Conservation (phyloP, 2,329 filamentous ascomycete genomes). For the Fusarium setosum region DNA sequence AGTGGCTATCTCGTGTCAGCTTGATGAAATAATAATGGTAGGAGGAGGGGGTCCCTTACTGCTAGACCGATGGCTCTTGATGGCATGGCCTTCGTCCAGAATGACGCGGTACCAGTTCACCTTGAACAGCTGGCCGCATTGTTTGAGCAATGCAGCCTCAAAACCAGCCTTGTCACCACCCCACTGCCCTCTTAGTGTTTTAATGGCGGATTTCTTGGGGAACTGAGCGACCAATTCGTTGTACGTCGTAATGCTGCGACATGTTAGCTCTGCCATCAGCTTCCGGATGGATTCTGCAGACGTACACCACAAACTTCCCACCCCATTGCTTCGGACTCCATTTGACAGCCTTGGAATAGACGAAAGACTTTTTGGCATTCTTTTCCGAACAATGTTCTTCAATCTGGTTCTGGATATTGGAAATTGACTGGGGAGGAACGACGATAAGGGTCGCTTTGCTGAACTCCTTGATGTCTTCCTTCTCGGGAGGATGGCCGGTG, state of each 20-base stretch:
- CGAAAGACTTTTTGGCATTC: no score
- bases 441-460: conserved; percentile 51
- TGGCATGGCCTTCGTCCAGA: conserved; percentile 66
- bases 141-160: conserved; percentile 55
- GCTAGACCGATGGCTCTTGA: conserved; percentile 59
- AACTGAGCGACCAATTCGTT: conserved; percentile 37
- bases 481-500: conserved; percentile 62
- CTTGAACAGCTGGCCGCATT: conserved; percentile 28
- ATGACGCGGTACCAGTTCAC: conserved; percentile 63
- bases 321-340: no score
- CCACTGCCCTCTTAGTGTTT: neutral
- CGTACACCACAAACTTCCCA: conserved; percentile 15
- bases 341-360: neutral
- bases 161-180: conserved; percentile 28
- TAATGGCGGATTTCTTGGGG: neutral
- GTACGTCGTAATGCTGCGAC: conserved; percentile 46
- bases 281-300: neutral
- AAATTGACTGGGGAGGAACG: conserved; percentile 33
- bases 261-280: neutral
- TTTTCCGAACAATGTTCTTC: conserved; percentile 35
- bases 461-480: conserved; percentile 50
- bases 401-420: conserved; percentile 46
- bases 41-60: conserved; percentile 40
- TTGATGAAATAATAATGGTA: neutral
- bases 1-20: conserved; percentile 20